Conservation (phyloP, 192 early-diverging fungal species). For the Coemansia sp. region DNA sequence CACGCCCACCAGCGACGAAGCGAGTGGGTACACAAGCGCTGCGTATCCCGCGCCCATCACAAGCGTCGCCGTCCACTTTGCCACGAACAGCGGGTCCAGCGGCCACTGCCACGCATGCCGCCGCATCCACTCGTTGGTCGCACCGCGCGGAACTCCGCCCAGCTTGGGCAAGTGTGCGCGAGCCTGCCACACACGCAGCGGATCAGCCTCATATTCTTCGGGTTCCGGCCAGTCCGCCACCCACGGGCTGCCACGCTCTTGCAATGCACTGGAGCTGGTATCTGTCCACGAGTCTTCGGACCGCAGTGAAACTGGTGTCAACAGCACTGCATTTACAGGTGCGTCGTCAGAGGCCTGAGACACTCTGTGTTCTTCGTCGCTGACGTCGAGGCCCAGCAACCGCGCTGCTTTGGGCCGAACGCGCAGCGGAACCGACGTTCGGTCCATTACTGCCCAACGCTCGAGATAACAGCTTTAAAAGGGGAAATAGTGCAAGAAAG, state of each 20-base stretch:
- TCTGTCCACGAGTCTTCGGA: constrained; percentile 2
- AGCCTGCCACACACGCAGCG: constrained; percentile 29
- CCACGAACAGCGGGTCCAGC: constrained; percentile 46
- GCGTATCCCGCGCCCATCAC: constrained; percentile 22
- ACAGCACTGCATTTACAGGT: background rate
- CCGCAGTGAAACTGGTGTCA: constrained; percentile 14
- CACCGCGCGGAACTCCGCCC: constrained; percentile 33
- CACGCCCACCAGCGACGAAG: background rate
- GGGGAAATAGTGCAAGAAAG: too few relatives aligned
- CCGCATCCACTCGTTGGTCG: constrained; percentile 40
- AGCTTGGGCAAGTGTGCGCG: constrained; percentile 11
- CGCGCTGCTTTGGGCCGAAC: constrained; percentile 45
- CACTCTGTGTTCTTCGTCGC: background rate
- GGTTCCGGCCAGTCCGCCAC: constrained; percentile 43
- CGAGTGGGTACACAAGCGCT: constrained; percentile 25
- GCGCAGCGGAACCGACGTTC: background rate
- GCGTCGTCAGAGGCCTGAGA: background rate
- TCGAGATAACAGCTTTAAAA: too few relatives aligned
- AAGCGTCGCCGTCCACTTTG: constrained; percentile 30
- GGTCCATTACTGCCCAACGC: too few relatives aligned
- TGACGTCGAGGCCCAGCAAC: constrained; percentile 28
- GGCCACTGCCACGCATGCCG: constrained; percentile 44
- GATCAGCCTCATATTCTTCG: constrained; percentile 25
- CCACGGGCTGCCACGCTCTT: constrained; percentile 8
- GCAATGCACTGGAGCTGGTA: background rate